These are phyloP conservation scores for Cladophialophora carrionii DNA, from an alignment of 2,329 filamentous ascomycete species.

Conservation along the genomic window DNA sequence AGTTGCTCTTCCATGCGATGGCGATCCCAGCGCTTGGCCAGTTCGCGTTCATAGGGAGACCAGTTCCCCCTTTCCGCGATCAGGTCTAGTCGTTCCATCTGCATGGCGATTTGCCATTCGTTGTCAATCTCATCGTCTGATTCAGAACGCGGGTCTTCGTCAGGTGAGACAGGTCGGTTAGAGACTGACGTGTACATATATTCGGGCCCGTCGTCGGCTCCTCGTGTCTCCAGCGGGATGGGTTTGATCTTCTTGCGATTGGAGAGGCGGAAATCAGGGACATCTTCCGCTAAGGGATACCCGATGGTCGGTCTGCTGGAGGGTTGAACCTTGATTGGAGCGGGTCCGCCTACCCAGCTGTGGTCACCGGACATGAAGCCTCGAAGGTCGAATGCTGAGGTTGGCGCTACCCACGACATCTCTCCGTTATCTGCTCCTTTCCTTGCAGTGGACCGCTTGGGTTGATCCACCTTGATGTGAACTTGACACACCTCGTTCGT, in stretches of 20 bases:
- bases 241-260: slow-evolving; percentile 30
- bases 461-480: slow-evolving; percentile 29
- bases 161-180: slow-evolving; percentile 33
- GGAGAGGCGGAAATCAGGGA: slow-evolving; percentile 33
- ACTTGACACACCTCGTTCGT: slow-evolving; percentile 20
- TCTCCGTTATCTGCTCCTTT: slow-evolving; percentile 20
- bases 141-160: slow-evolving; percentile 36
- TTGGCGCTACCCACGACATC: slow-evolving; percentile 31
- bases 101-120: slow-evolving; percentile 33
- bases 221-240: slow-evolving; percentile 22
- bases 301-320: slow-evolving; percentile 14
- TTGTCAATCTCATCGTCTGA: slow-evolving; percentile 39
- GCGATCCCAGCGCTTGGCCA: slow-evolving; percentile 35
- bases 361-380: slow-evolving; percentile 32
- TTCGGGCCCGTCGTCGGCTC: slow-evolving; percentile 6
- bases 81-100: slow-evolving; percentile 36
- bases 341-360: slow-evolving; percentile 26
- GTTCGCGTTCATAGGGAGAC: slow-evolving; percentile 29
- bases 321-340: slow-evolving; percentile 4
- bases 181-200: slow-evolving; percentile 35
- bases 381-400: slow-evolving; percentile 33
- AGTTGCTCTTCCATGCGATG: slow-evolving; percentile 37
- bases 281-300: slow-evolving; percentile 24
- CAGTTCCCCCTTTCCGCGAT: slow-evolving; percentile 27
- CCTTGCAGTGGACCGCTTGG: background rate